Base-by-base conservation (phyloP, 352 stramenopile genomes). In the Globisporangium irregulare region DNA sequence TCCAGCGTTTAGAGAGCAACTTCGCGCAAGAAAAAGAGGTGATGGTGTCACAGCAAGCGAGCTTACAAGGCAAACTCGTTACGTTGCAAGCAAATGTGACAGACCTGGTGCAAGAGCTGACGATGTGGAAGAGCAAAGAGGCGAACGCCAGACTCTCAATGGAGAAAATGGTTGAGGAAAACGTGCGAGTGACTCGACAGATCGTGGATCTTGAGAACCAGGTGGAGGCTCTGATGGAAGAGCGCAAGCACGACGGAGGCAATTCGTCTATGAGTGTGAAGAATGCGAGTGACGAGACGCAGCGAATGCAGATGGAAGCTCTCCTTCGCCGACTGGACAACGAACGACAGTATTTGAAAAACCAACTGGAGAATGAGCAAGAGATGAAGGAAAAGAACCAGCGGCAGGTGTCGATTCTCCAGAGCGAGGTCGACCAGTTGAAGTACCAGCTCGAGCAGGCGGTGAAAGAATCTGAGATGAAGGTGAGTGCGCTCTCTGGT, bases 271-370 rank as follows among this genome's bases (percentile, higher is more conserved):
- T 89, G 67, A 85, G 81, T 59, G 80, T 78, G 0, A 89, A 89
- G 67, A 87, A 76, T n/a, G 84, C 86, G 14, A 88, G 73, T 38
- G 86, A 94, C 25, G 87, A 95, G 61, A 90, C 85, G 0, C 80
- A 92, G 25, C 84, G 85, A 2, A 80, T 93, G 66, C 85, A 93
- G 59, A 89, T 90, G 76, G 87, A 95, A 61, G 86, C 84, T n/a
- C 64, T 91, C 1, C 54, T 95, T 6, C 74, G 87, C 22, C 71
- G 85, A 2, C 80, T 95, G 1, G 86, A 92, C 53, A 93, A 95
- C 46, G 85, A 95, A 53, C 79, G 87, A 1, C 83, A 92, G 53
- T 95, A 95, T 56, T 64, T 95, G 32, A 93, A 93, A 66, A 92
- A 81, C 43, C 87, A 93, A 62, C 69, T 92, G 5, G 78, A 90